These are phyloP conservation scores for Pyrus bretschneideri DNA, from an alignment of 306 rosid species.

Conservation along the genomic window DNA sequence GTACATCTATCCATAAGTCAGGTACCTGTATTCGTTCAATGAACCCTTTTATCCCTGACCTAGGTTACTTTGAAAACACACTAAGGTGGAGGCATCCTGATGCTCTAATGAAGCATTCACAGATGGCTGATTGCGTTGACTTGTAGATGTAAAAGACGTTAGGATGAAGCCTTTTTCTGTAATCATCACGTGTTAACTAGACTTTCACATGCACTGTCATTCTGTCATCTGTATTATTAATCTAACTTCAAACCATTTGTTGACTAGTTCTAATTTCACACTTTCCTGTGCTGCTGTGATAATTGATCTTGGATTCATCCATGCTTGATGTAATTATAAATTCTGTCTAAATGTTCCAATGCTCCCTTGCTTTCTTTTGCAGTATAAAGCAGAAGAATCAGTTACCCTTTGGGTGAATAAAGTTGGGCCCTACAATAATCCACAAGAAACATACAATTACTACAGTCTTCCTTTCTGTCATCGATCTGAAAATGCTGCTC, in stretches of 20 bases:
- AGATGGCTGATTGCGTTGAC: background rate
- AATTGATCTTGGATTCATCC: background rate
- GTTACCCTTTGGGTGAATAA: conserved; percentile 96
- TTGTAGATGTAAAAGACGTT: background rate
- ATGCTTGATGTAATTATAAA: background rate
- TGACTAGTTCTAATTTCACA: background rate
- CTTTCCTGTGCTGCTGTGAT: background rate
- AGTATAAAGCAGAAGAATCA: conserved; percentile 60
- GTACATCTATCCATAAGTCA: background rate
- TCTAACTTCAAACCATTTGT: background rate
- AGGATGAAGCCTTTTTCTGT: background rate
- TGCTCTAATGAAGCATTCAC: background rate
- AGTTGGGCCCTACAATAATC: conserved; percentile 97
- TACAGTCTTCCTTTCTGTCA: conserved; percentile 90
- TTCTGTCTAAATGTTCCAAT: background rate
- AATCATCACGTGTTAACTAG: background rate
- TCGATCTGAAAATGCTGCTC: conserved; percentile 50
- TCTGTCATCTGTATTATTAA: background rate
- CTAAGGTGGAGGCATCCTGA: background rate
- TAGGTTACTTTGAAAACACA: background rate
- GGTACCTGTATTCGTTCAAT: background rate
- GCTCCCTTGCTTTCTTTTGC: conserved; percentile 28
- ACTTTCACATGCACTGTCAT: background rate
- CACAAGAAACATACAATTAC: conserved; percentile 97
- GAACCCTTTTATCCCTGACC: too few relatives aligned